Base-by-base conservation (phyloP, 768 basidiomycete genomes). In the Boletus rubroflammeus region DNA sequence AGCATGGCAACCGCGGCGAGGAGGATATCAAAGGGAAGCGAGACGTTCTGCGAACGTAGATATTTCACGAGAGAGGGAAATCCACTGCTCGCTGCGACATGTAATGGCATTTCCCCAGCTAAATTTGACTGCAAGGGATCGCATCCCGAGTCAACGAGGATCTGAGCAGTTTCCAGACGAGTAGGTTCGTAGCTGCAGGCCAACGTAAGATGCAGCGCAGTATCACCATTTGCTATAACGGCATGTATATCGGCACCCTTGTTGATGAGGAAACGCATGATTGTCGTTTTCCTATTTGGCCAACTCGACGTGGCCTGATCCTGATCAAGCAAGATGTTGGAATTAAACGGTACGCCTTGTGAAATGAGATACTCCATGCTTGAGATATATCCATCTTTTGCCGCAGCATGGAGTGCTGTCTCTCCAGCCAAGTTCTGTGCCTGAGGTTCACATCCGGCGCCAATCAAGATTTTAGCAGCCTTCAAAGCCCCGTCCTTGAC, bases 341-440 rank as follows among this genome's bases (percentile, higher is more conserved):
- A 25, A 51, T 31, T 14, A 5, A 53, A 26, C 21, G 38, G 13
- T 1, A 53, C 23, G 11, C 48, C 52, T 3, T 25, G 47, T 28
- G 53, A 38, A 7, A 56, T 11, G 17, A 55, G 26, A 15, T 56
- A 35, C 7, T 55, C 46, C 28, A 55, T 34, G 25, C 23, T 41
- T 41, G 32, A 34, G 26, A 35, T 5, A n/a, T 54, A 32, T 31
- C 53, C 46, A 17, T 11, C 3, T 25, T 1, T 35, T 5, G 46
- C 40, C 17, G 55, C 55, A 26, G 53, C 32, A 17, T 54, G 53
- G 14, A 56, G 23, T 4, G 8, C 28, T 8, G 40, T 48, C 10
- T 44, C n/a, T n/a, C 43, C 28, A 10, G n/a, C 11, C 10, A 44
- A 19, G n/a, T 47, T 53, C n/a, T 26, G 49, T 11, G 38, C 31